Evolutionary conservation across 495 filamentous ascomycete genomes (phyloP).

Genomic region (Aspergillus wentii): DNA sequence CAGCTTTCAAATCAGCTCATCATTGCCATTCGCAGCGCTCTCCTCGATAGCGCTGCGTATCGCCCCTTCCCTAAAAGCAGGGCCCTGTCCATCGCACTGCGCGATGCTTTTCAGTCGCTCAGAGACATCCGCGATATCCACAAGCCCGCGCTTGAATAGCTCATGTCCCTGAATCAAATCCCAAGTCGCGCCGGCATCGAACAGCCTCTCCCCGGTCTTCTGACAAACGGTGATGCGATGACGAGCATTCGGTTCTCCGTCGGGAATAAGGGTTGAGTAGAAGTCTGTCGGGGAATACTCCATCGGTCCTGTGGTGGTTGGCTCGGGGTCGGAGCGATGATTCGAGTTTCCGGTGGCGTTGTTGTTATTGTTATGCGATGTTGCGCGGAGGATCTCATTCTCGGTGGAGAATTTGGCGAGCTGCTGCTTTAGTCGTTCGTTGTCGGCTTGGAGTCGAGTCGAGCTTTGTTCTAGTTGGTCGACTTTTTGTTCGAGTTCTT

Average conservation of each 20-base stretch:
- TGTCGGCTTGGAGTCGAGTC: slow-evolving; percentile 57
- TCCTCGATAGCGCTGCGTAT: slow-evolving; percentile 73
- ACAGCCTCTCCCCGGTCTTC: slow-evolving; percentile 65
- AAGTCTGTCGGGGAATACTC: slow-evolving; percentile 72
- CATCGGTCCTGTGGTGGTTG: slow-evolving; percentile 59
- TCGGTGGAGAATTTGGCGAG: slow-evolving; percentile 77
- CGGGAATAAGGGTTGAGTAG: slow-evolving; percentile 33
- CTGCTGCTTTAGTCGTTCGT: slow-evolving; percentile 78
- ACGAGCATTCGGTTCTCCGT: slow-evolving; percentile 39
- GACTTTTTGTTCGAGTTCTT: slow-evolving; percentile 85
- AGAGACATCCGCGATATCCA: slow-evolving; percentile 77
- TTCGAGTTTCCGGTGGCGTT: slow-evolving; percentile 15
- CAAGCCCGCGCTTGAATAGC: slow-evolving; percentile 71
- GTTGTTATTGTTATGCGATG: slow-evolving; percentile 32
- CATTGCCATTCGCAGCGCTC: slow-evolving; percentile 65
- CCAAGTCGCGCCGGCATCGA: slow-evolving; percentile 82
- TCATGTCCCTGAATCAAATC: slow-evolving; percentile 84
- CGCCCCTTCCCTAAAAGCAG: slow-evolving; percentile 77
- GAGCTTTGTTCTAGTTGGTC: slow-evolving; percentile 61
- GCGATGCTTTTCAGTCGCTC: slow-evolving; percentile 68
- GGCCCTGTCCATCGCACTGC: slow-evolving; percentile 87
- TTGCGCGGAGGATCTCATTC: slow-evolving; percentile 91
- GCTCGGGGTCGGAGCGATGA: slow-evolving; percentile 19
- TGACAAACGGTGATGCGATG: slow-evolving; percentile 65
- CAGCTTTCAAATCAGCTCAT: slow-evolving; percentile 61